Percentiles rank a stretch among this genome's conserved stretches.
phyloP scores from a whole-genome alignment of 805 yeast species.

The Ogataea ramenticola region DNA sequence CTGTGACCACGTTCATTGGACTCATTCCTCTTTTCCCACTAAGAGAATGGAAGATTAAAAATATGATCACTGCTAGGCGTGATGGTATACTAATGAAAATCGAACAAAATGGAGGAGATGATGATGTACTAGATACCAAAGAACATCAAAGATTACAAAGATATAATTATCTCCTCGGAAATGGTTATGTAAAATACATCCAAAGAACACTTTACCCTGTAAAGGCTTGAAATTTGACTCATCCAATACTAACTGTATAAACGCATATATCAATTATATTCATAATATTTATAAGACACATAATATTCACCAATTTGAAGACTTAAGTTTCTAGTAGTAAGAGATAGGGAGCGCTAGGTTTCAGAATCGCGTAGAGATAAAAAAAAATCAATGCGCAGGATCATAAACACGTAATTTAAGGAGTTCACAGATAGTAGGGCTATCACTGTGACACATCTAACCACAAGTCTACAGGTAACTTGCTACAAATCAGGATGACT shows the following conservation, averaged over 20 bases:
- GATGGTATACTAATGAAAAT: constrained; percentile 2
- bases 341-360: neutral
- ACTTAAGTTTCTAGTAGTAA: too few relatives aligned
- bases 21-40: constrained; percentile 38
- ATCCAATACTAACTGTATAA: neutral
- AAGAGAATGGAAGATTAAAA: constrained; percentile 48
- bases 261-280: too few relatives aligned
- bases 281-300: too few relatives aligned
- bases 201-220: constrained; percentile 21
- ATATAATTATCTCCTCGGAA: constrained; percentile 6
- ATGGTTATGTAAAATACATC: neutral
- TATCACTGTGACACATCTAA: too few relatives aligned
- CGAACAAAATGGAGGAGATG: neutral
- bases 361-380: neutral
- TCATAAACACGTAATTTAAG: neutral
- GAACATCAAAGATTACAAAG: constrained; percentile 8
- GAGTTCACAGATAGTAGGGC: too few relatives aligned
- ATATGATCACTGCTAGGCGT: constrained; percentile 26
- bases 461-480: too few relatives aligned
- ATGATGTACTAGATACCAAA: neutral
- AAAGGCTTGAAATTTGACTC: constrained; percentile 11
- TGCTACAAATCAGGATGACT: constrained; percentile 3
- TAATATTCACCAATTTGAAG: too few relatives aligned
- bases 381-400: neutral
- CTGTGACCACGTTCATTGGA: constrained; percentile 34